Evolutionary conservation across 306 rosid genomes (phyloP).

Genomic region (Echinosophora koreensis): DNA sequence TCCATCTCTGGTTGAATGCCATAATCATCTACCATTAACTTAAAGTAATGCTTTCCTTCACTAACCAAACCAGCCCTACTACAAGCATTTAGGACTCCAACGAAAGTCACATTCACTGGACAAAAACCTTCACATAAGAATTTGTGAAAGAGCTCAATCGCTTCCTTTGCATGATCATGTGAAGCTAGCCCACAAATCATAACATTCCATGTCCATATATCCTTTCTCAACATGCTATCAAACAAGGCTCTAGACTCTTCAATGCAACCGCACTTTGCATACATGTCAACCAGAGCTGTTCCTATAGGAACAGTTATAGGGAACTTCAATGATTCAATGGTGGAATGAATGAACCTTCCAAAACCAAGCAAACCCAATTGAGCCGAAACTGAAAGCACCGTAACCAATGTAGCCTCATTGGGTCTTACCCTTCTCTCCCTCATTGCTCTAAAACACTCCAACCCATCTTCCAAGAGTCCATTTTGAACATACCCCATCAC

Average conservation of each 20-base stretch:
- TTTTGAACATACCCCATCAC: slow-evolving; percentile 78
- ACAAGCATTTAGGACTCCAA: slow-evolving; percentile 82
- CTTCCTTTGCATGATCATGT: slow-evolving; percentile 69
- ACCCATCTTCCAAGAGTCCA: slow-evolving; percentile 64
- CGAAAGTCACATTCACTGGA: slow-evolving; percentile 70
- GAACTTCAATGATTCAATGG: slow-evolving; percentile 56
- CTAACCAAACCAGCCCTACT: slow-evolving; percentile 72
- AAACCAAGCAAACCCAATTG: slow-evolving; percentile 71
- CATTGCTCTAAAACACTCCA: slow-evolving; percentile 69
- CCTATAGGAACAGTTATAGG: slow-evolving; percentile 63
- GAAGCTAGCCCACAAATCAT: slow-evolving; percentile 84
- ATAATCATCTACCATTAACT: slow-evolving; percentile 64
- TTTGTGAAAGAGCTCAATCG: slow-evolving; percentile 57
- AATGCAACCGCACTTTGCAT: slow-evolving; percentile 87
- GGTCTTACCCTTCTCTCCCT: slow-evolving; percentile 55
- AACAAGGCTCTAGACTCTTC: slow-evolving; percentile 65
- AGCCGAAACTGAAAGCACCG: slow-evolving; percentile 66
- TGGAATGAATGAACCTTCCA: slow-evolving; percentile 66
- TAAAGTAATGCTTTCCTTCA: slow-evolving; percentile 69
- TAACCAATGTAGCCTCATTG: slow-evolving; percentile 75
- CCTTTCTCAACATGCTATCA: slow-evolving; percentile 56
- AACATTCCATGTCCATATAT: slow-evolving; percentile 81
- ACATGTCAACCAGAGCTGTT: slow-evolving; percentile 82
- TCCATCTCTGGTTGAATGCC: slow-evolving; percentile 80
- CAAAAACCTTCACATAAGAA: slow-evolving; percentile 61